Conservation (phyloP, 1,284 basidiomycete genomes). For the Leccinum huronense region DNA sequence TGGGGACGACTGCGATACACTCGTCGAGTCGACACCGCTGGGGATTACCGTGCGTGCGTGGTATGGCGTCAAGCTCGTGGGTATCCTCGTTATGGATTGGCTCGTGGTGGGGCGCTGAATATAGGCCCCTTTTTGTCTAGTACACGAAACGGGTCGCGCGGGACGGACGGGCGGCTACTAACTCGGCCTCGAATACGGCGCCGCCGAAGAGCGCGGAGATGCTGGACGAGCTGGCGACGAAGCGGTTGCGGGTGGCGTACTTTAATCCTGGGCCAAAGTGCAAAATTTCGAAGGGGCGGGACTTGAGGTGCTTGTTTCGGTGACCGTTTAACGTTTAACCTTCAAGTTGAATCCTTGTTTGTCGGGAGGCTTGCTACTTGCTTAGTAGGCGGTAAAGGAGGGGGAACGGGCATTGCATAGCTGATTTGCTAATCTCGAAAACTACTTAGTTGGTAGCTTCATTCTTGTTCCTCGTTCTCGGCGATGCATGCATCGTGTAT, state of each 20-base stretch:
- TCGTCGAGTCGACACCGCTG: slow-evolving; percentile 49
- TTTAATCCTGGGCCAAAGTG: slow-evolving; percentile 36
- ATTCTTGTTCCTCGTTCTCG: neutral
- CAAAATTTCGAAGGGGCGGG: slow-evolving; percentile 35
- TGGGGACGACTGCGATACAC: slow-evolving; percentile 45
- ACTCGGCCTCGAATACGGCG: slow-evolving; percentile 56
- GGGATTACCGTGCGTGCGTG: slow-evolving; percentile 72
- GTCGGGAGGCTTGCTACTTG: no score
- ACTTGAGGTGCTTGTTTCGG: slow-evolving; percentile 36
- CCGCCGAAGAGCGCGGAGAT: slow-evolving; percentile 52
- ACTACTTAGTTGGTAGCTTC: neutral
- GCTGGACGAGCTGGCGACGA: slow-evolving; percentile 71
- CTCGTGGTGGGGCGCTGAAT: neutral
- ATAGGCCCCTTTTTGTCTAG: slow-evolving; percentile 35
- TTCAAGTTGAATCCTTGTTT: no score
- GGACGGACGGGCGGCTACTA: slow-evolving; percentile 35
- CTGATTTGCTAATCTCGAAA: slow-evolving; percentile 10
- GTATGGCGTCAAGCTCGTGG: slow-evolving; percentile 83
- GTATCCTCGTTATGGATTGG: slow-evolving; percentile 29
- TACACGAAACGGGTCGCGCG: slow-evolving; percentile 55
- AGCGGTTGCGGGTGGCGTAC: slow-evolving; percentile 61
- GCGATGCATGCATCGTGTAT: neutral
- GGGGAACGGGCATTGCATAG: neutral
- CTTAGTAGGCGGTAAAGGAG: slow-evolving; percentile 5
- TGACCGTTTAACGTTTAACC: slow-evolving; percentile 16